Evolutionary conservation across 2,329 filamentous ascomycete species (phyloP).

Genomic region (Stachybotrys echinatus): DNA sequence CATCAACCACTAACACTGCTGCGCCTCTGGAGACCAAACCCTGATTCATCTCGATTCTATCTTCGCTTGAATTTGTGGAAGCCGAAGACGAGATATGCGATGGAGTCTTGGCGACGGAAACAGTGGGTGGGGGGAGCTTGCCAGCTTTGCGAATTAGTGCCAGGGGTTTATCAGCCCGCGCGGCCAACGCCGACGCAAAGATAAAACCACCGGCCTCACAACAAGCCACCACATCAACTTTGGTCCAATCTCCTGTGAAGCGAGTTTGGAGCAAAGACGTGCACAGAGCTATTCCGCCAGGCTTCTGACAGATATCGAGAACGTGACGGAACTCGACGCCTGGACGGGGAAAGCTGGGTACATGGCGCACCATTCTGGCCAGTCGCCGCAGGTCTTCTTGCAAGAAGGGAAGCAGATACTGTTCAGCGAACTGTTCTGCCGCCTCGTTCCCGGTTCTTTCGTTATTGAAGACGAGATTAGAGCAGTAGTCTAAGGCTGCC

Average conservation of each 20-base stretch:
- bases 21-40: slow-evolving; percentile 31
- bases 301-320: slow-evolving; percentile 47
- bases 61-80: slow-evolving; percentile 16
- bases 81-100: slow-evolving; percentile 50
- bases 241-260: slow-evolving; percentile 40
- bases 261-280: slow-evolving; percentile 40
- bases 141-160: slow-evolving; percentile 47
- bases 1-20: slow-evolving; percentile 49
- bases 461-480: slow-evolving; percentile 48
- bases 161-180: slow-evolving; percentile 33
- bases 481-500: slow-evolving; percentile 22
- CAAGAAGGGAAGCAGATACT: slow-evolving; percentile 38
- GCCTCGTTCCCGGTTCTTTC: slow-evolving; percentile 32
- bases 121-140: slow-evolving; percentile 53
- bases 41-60: slow-evolving; percentile 43
- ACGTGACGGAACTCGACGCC: slow-evolving; percentile 54
- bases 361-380: slow-evolving; percentile 39
- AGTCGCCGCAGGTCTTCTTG: slow-evolving; percentile 40
- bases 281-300: slow-evolving; percentile 44
- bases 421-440: slow-evolving; percentile 33
- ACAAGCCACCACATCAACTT: slow-evolving; percentile 38
- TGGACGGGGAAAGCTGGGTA: slow-evolving; percentile 44
- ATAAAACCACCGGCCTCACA: slow-evolving; percentile 55
- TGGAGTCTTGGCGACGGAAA: slow-evolving; percentile 38
- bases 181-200: slow-evolving; percentile 47